Base-by-base conservation (phyloP, 768 basidiomycete species). In the Macrocybe gigantea region DNA sequence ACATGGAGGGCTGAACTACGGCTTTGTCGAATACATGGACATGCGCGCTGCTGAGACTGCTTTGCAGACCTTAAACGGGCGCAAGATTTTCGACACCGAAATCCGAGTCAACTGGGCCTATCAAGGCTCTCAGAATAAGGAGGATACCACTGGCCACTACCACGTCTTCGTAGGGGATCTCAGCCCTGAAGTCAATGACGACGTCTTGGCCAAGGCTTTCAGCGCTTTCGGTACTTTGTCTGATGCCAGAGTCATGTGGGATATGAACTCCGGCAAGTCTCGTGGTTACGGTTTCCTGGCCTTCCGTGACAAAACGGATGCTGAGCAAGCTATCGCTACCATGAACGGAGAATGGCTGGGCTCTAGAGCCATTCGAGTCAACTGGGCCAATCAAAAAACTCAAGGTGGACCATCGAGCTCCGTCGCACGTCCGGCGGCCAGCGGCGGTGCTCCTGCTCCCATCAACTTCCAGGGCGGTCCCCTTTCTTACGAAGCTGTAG, bases 261-360 rank as follows among this genome's bases (percentile, higher is more conserved):
- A 99, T 66, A 97, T 98, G 93, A 96, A 94, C 71, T 95, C 94
- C 45, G 96, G 96, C 52, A 97, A 98, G 73, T 92, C 88, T 60
- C 87, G 95, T 60, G 95, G 95, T 37, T 97, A 98, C 63, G 94
- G 95, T 44, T 98, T 98, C 79, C 80, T 98, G 54, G 94, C 95
- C 2, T 98, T 97, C 80, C 81, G 95, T 60, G 96, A 99, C 75
- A 94, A 95, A 71, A 92, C 95, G 45, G 96, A 99, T 60, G 96
- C 96, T 32, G 96, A 99, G 66, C 96, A 98, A 67, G 96, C 96
- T 38, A 99, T 99, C 64, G 88, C 90, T 32, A 94, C 95, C 51
- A 99, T 99, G 96, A 99, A 99, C 62, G 96, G 96, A 49, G 95
- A 99, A 75, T 99, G 93, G 93, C 79, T 99, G 34, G 96, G 96